Evolutionary conservation across 768 basidiomycete genomes (phyloP).

Genomic region (Termitomyces sp.): DNA sequence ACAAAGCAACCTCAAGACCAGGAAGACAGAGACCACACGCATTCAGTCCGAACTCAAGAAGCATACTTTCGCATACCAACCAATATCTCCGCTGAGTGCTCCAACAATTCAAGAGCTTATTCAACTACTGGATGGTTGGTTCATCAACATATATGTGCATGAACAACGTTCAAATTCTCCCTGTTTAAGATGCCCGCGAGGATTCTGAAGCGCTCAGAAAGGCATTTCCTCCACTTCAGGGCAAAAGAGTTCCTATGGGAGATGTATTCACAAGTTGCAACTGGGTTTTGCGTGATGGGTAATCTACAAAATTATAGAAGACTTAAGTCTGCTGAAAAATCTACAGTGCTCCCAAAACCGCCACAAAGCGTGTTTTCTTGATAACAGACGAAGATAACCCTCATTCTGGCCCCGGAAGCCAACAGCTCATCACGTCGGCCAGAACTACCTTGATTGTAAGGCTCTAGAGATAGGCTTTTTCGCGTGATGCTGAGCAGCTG

Average conservation of each 20-base stretch:
- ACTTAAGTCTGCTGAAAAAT: neutral
- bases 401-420: constrained; percentile 48
- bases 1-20: constrained; percentile 28
- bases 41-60: constrained; percentile 61
- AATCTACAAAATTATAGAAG: neutral
- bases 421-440: constrained; percentile 64
- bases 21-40: constrained; percentile 26
- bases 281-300: constrained; percentile 89
- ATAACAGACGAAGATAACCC: constrained; percentile 91
- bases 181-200: constrained; percentile 56
- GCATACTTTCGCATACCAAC: constrained; percentile 69
- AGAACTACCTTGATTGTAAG: constrained; percentile 65
- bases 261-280: constrained; percentile 92
- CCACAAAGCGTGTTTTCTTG: constrained; percentile 89
- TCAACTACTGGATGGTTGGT: constrained; percentile 71
- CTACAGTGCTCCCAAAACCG: constrained; percentile 75
- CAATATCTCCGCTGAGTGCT: constrained; percentile 74
- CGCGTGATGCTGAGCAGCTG: neutral
- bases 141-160: neutral
- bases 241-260: constrained; percentile 70
- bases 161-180: neutral
- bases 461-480: neutral
- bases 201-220: constrained; percentile 53
- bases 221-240: constrained; percentile 61
- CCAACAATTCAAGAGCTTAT: constrained; percentile 78